phyloP scores from a whole-genome alignment of 805 yeast genomes.

The Wickerhamiella sorbophila region DNA sequence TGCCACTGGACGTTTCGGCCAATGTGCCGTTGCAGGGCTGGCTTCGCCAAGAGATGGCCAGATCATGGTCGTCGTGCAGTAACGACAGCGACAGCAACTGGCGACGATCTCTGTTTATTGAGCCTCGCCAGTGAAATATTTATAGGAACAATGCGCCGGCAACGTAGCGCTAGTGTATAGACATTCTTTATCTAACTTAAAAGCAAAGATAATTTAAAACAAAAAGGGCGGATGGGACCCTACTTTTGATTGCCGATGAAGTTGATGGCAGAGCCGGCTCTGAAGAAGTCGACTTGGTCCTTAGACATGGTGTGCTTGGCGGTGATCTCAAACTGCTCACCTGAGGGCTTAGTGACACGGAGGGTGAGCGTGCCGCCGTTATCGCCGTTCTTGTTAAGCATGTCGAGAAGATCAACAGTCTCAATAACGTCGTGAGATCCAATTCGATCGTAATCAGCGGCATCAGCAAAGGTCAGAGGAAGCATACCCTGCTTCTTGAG shows the following conservation, averaged over 20 bases:
- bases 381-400: constrained; percentile 69
- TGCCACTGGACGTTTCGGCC: constrained; percentile 10
- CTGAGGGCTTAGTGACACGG: constrained; percentile 57
- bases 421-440: constrained; percentile 63
- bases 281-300: constrained; percentile 92
- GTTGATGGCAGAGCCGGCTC: constrained; percentile 94
- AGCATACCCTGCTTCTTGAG: constrained; percentile 98
- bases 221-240: too few species aligned
- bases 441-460: constrained; percentile 75
- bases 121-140: constrained; percentile 17
- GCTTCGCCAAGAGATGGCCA: constrained; percentile 24
- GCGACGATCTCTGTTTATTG: constrained; percentile 25
- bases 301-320: constrained; percentile 93
- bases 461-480: constrained; percentile 86
- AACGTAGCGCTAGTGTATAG: too few species aligned
- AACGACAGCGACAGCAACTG: constrained; percentile 23
- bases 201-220: too few species aligned
- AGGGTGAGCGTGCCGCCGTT: constrained; percentile 72
- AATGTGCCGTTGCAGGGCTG: constrained; percentile 21
- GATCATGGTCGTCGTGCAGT: constrained; percentile 18
- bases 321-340: constrained; percentile 52
- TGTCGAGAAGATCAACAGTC: constrained; percentile 52
- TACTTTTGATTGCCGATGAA: constrained; percentile 47
- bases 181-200: too few species aligned
- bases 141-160: neutral